Evolutionary conservation across 2,329 filamentous ascomycete species (phyloP).

Genomic region (Microdochium bolleyi): DNA sequence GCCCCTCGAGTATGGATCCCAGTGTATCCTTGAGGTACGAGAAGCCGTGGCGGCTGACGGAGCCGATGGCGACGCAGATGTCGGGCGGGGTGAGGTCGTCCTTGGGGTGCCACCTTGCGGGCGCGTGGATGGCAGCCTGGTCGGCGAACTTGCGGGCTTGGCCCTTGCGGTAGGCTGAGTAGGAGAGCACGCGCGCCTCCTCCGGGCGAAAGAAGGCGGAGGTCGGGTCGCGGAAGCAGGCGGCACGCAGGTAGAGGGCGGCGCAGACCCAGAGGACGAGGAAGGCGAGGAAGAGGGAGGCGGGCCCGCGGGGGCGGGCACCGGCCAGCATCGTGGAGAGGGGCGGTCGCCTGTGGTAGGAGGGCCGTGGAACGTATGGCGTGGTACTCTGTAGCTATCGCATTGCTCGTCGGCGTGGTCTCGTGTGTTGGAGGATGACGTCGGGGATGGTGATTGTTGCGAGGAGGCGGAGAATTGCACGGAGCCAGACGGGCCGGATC

Average conservation of each 20-base stretch:
- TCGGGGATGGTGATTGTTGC: no score
- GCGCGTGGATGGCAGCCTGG: constrained; percentile 8
- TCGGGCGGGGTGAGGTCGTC: constrained; percentile 3
- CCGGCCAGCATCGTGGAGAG: neutral
- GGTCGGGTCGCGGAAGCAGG: constrained; percentile 14
- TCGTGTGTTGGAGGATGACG: no score
- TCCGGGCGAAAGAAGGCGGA: constrained; percentile 14
- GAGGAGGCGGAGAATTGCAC: no score
- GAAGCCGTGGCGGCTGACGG: constrained; percentile 12
- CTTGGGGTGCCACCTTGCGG: constrained; percentile 3
- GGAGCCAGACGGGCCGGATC: no score
- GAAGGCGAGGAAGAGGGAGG: constrained; percentile 12
- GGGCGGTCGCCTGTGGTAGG: no score
- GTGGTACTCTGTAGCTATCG: no score
- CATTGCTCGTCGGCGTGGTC: no score
- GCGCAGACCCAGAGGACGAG: constrained; percentile 10
- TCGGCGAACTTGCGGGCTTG: constrained; percentile 12
- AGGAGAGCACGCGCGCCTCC: constrained; percentile 11
- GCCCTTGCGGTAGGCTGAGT: constrained; percentile 13
- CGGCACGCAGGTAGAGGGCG: constrained; percentile 10
- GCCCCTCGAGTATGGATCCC: constrained; percentile 12
- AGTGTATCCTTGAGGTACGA: constrained; percentile 14
- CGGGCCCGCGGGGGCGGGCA: constrained; percentile 6
- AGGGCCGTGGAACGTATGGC: no score
- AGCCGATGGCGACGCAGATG: constrained; percentile 11